Conservation (phyloP, 345 rosid genomes). For the Brassica juncea region DNA sequence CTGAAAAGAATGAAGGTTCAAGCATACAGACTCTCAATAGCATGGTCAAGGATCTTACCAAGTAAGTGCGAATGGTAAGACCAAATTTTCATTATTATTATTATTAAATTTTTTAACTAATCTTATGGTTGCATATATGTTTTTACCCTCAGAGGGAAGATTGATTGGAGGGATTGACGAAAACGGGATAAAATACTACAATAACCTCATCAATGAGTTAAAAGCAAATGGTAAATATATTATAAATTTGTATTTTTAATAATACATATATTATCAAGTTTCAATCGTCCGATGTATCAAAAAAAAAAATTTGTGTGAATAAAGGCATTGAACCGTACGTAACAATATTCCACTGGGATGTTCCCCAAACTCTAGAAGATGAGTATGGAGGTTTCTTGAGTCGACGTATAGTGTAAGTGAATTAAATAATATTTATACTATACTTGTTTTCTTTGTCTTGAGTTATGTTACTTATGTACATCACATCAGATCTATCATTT, state of each 20-base stretch:
- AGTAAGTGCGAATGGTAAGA: too few species aligned
- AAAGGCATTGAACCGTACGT: slow-evolving; percentile 37
- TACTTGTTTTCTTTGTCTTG: not conserved
- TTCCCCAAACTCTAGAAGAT: slow-evolving; percentile 36
- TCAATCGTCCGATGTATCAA: too few species aligned
- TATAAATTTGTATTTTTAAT: too few species aligned
- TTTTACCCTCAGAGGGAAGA: slow-evolving; percentile 40
- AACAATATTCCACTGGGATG: slow-evolving; percentile 42
- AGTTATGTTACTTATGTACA: not conserved
- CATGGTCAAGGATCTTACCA: slow-evolving; percentile 52
- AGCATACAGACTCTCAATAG: slow-evolving; percentile 51
- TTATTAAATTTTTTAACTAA: not conserved
- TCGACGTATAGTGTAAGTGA: slow-evolving; percentile 35
- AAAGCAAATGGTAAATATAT: not conserved
- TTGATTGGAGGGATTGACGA: slow-evolving; percentile 46
- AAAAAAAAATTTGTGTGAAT: not conserved
- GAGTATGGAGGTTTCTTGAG: slow-evolving; percentile 37
- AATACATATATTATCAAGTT: too few species aligned
- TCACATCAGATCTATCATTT: not conserved
- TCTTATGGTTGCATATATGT: not conserved
- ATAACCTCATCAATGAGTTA: slow-evolving; percentile 28
- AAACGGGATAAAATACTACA: slow-evolving; percentile 49
- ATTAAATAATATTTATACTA: not conserved
- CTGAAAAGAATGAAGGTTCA: slow-evolving; percentile 44
- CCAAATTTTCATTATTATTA: not conserved